A percentile compares a stretch with the other conserved stretches of the same genome.
Conservation (phyloP, 495 filamentous ascomycete species). For the Cercophora sp. region DNA sequence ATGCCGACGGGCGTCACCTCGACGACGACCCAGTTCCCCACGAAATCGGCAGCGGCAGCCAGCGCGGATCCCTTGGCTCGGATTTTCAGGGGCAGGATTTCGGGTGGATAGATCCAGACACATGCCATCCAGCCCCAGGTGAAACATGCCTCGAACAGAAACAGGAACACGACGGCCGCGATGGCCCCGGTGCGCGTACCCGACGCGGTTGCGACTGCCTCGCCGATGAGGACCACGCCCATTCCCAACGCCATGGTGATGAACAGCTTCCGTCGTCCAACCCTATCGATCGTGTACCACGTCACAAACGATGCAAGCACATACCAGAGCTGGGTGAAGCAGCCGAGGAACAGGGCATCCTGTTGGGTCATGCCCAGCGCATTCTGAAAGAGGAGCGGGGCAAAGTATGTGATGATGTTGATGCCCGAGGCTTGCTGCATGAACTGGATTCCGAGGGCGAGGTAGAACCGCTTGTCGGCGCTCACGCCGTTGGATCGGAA, state of each 20-base stretch:
- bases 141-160: slow-evolving; percentile 42
- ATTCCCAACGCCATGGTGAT: slow-evolving; percentile 45
- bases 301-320: slow-evolving; percentile 37
- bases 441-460: slow-evolving; percentile 47
- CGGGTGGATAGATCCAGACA: slow-evolving; percentile 54
- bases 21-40: slow-evolving; percentile 47
- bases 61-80: slow-evolving; percentile 63
- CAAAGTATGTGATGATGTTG: slow-evolving; percentile 54
- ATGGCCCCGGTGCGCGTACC: slow-evolving; percentile 32
- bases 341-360: slow-evolving; percentile 47
- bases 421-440: slow-evolving; percentile 50
- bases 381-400: slow-evolving; percentile 49
- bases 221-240: slow-evolving; percentile 36
- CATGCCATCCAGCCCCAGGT: slow-evolving; percentile 37
- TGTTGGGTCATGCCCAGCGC: slow-evolving; percentile 51
- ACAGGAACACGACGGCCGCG: slow-evolving; percentile 37
- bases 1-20: slow-evolving; percentile 48
- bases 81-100: slow-evolving; percentile 62
- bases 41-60: slow-evolving; percentile 59
- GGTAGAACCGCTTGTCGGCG: slow-evolving; percentile 45
- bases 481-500: slow-evolving; percentile 45
- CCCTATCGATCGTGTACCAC: slow-evolving; percentile 46
- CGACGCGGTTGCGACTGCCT: slow-evolving; percentile 34
- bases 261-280: slow-evolving; percentile 48
- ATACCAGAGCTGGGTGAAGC: slow-evolving; percentile 42